Evolutionary conservation across 345 rosid species (phyloP), one percentile per base, ranked within the genome.

Genomic region (Eucalyptus decipiens): DNA sequence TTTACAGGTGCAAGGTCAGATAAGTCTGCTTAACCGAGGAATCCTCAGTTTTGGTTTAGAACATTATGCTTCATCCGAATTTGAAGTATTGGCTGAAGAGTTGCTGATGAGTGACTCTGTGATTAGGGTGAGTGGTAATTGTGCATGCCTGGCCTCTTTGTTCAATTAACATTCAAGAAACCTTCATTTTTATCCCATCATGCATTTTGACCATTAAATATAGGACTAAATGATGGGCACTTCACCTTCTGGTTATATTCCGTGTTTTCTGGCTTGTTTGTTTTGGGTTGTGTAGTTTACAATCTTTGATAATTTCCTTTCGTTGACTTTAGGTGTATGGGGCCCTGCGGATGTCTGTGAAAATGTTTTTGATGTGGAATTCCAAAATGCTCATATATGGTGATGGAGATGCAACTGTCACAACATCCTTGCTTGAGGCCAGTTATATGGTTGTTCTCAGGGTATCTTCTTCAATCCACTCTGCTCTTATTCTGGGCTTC

Each of bases 351-450:
- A 98, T 98, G 99, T 92, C 96, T 87, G 99, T 97, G 30, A 98
- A 98, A 90, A 96, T 98, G 91, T 98, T 98, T 93, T 93, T 98
- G 93, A 95, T 98, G 99, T 96, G 98, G 97, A 97, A 98, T 88
- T 98, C 99, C 47, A 88, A 94, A 93, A 95, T 98, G 99, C 87
- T 95, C 89, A 94, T 98, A 80, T 96, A 96, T 93, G 99, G 97
- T 4, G 98, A 98, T 92, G 99, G 97, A 86, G 99, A 96, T 87
- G 91, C 92, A 87, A 91, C 96, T 67, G 95, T 97, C 90, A 95
- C 95, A 69, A 97, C 99, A 87, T 97, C 99, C 89, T 93, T 93
- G 94, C 97, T 98, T 65, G 99, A 97, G 92, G 95, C 97, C 88
- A 98, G 99, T 91, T 97, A 98, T 91, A 87, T 97, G 91, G 92